Evolutionary conservation across 2,329 filamentous ascomycete species (phyloP), one percentile per base, ranked within the genome.

Genomic region (Ascochyta pisi): DNA sequence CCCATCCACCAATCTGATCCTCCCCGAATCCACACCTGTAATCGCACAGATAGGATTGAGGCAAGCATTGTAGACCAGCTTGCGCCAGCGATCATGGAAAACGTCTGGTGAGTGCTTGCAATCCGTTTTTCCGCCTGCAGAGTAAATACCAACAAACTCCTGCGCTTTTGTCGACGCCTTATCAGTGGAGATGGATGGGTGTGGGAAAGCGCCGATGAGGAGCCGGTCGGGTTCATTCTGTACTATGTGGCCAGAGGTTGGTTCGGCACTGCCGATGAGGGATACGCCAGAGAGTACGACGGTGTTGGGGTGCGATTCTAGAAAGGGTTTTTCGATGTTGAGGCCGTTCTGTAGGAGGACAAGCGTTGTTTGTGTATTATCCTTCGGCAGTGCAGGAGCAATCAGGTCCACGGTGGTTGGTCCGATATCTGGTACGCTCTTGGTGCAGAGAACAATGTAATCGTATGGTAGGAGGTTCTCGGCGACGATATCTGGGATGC

Each of bases 301-400:
- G 56, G 84, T 86, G 3, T 66, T 54, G 0, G 84, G 84, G 63
- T 86, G 86, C 0, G 73, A 69, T 0, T 65, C 52, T 16, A 83
- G 65, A 19, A 87, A 65, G 0, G 84, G 83, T 38, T 77, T 79
- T 60, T 88, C 84, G 58, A 88, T 87, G 62, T 87, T 85, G n/a
- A 88, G 71, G 0, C 86, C 86, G 63, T 88, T 88, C 58, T 88
- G 86, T 5, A 85, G 73, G 6, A 88, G 77, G 0, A 87, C 76
- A 40, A 88, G 82, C 26, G 77, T 77, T 0, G 84, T 86, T 23
- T 79, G 73, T 1, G 76, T 77, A 0, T 72, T 74, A n/a, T 60
- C 42, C 6, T 78, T 76, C 0, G 81, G 83, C 1, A 88, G 73
- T 2, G 83, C 84, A 0, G 83, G 82, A 0, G 68, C 64, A 24